phyloP scores from a whole-genome alignment of 176 grass and related monocot species.

The Musa acuminata region DNA sequence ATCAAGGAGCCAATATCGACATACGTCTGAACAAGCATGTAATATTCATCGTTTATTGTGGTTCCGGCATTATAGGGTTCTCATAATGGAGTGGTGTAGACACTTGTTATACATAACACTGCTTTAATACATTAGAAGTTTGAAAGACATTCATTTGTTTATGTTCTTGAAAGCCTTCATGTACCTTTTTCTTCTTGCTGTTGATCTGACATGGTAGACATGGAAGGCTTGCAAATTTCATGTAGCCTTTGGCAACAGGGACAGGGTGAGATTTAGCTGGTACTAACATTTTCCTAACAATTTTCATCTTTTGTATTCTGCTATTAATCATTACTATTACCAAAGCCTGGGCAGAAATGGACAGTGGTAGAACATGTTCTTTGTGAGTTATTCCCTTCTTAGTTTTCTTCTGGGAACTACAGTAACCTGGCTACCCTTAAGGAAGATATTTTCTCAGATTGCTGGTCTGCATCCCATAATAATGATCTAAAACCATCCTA shows the following conservation, averaged over 20 bases:
- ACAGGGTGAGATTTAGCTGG: too few species aligned
- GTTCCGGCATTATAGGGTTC: neutral
- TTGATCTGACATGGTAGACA: neutral
- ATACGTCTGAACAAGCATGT: neutral
- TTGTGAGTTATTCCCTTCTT: too few species aligned
- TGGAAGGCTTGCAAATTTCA: too few species aligned
- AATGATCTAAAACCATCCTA: neutral
- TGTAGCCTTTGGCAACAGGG: too few species aligned
- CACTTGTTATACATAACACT: neutral
- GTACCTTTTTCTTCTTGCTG: neutral
- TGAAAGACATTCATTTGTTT: neutral
- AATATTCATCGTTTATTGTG: neutral
- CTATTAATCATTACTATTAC: too few species aligned
- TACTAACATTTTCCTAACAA: too few species aligned
- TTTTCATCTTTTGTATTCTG: too few species aligned
- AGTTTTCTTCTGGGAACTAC: too few species aligned
- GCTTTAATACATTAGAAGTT: neutral
- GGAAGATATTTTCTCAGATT: neutral
- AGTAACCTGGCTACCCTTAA: neutral
- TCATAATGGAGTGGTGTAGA: neutral
- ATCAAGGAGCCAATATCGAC: neutral
- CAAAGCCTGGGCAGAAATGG: too few species aligned
- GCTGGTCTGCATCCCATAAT: neutral
- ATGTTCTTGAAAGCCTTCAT: too few species aligned
- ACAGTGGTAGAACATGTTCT: too few species aligned